Conservation (phyloP, 306 rosid genomes). For the Ziziphus jujuba region DNA sequence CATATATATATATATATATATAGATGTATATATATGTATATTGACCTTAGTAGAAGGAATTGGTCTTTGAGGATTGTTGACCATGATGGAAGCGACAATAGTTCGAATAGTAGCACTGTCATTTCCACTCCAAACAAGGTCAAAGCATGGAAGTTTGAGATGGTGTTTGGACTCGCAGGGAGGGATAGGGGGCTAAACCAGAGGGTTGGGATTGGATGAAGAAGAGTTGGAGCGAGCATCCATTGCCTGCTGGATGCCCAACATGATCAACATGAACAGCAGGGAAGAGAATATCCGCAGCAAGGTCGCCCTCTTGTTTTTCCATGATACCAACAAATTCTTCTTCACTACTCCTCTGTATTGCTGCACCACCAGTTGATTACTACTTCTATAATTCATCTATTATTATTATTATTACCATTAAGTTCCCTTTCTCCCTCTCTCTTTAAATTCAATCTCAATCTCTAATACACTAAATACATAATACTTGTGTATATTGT, state of each 20-base stretch:
- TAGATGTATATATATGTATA: background rate
- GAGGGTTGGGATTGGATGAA: constrained; percentile 35
- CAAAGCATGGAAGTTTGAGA: constrained; percentile 60
- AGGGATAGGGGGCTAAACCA: constrained; percentile 40
- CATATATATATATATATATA: too few species aligned
- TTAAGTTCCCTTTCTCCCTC: too few species aligned
- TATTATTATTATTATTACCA: too few species aligned
- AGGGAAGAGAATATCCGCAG: constrained; percentile 62
- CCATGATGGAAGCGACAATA: constrained; percentile 57
- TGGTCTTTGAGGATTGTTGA: constrained; percentile 64
- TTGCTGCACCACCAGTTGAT: constrained; percentile 50
- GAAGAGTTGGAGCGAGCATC: constrained; percentile 35
- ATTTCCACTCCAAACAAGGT: constrained; percentile 76
- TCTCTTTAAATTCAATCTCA: too few species aligned
- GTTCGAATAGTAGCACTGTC: constrained; percentile 30
- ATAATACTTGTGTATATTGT: too few species aligned
- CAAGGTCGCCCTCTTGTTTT: constrained; percentile 52
- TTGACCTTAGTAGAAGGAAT: constrained; percentile 48
- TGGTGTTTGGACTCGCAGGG: constrained; percentile 72
- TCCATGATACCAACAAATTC: constrained; percentile 64
- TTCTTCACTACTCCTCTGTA: constrained; percentile 56
- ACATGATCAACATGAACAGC: constrained; percentile 63
- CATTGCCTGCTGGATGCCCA: constrained; percentile 55
- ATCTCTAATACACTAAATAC: too few species aligned
- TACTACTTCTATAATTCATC: constrained; percentile 47